Base-by-base conservation (phyloP, 202 grass and related monocot species). In the Cymbopogon flexuosus region DNA sequence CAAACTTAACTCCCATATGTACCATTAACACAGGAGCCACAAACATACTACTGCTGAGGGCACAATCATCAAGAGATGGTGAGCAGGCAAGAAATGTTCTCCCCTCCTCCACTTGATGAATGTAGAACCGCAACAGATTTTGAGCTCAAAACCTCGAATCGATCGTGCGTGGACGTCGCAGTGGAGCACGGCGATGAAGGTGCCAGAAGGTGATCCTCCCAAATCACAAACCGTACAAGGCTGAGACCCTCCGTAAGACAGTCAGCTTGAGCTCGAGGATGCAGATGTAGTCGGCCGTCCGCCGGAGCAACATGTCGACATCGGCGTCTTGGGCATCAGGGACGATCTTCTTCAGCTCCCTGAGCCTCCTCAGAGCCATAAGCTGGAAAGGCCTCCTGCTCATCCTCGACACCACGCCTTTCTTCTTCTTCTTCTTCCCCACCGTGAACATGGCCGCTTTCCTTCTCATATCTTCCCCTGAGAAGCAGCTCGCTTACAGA, bases 271-370 rank as follows among this genome's bases (percentile, higher is more conserved):
- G 85, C 81, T 93, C 83, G 45, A 96, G 86, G 65, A 87, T 72
- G 73, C 80, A 93, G 76, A 93, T 89, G 85, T 89, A 93, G 73
- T 96, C 69, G 0, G 90, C 90, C 5, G 83, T 84, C 57, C 5
- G 81, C 51, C 29, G 85, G 70, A 90, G 88, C 72, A 93, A 64
- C 42, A 33, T 13, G 43, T 93, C 54, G 2, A 87, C 64, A 5
- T 89, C 65, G 15, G 64, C 81, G 10, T 86, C 70, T 2, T 52
- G 83, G 69, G 76, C 68, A 21, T 85, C 86, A 0, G 90, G 93
- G 8, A 97, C 81, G 5, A 93, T 93, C 62, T 77, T 91, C 88
- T 91, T 93, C n/a, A 93, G 79, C 65, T 91, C 84, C 82, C 83
- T 81, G 10, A 93, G 77, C 84, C 85, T 90, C 76, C 84, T 87